Base-by-base conservation (phyloP, 208 protist species). In the Naegleria lovaniensis region DNA sequence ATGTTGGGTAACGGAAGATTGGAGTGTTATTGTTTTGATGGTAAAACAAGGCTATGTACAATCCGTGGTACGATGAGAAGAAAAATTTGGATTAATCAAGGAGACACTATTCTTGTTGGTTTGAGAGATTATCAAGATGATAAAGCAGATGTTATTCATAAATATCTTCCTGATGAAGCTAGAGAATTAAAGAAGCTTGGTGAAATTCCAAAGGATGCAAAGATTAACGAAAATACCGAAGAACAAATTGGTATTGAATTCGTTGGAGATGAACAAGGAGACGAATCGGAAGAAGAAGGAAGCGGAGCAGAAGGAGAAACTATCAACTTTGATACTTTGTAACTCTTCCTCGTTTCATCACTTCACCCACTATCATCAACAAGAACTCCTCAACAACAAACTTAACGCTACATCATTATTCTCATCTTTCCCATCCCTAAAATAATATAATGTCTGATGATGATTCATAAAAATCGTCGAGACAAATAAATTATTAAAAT, bases 1-100 rank as follows among this genome's bases (percentile, higher is more conserved):
- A 97, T 99, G 90, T 95, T 99, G 38, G 99, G 99, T 52, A 99
- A 99, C 92, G 96, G 98, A 67, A 95, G 98, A 83, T 90, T 99
- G 11, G 97, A 99, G 93, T 97, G 98, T 25, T 94, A 96, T 48
- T 98, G 97, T 93, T 97, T 84, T 83, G 97, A 98, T 90, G 96
- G 96, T 52, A 91, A 94, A 58, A 96, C 67, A 38, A 91, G 97
- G 43, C 67, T 97, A 4, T 96, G 96, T 90, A 95, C 97, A 85
- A 98, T 98, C 90, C 91, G 97, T 48, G 97, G 97, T 43, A 97
- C 96, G 86, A 91, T 98, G 90, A 92, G 95, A 89, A 97, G 98
- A 90, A 96, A 96, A 76, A 90, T 94, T 25, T 96, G 94, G 94
- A 94, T 95, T 85, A 91, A 52, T 84, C 76, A 91, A 79, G 93